Conservation (phyloP, 306 rosid genomes). For the Fragaria ananassa region DNA sequence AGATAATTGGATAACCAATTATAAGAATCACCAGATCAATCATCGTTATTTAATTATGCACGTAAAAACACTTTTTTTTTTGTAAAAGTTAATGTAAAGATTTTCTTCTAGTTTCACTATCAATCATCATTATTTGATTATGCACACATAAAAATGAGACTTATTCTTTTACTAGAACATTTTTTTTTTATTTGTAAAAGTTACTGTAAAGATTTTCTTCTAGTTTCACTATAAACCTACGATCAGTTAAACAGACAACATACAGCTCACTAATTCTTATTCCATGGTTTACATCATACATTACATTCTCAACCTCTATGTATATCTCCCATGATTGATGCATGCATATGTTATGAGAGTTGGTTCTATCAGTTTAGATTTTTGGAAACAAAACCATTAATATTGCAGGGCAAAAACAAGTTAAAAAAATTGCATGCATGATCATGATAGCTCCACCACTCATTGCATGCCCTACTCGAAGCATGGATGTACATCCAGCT, state of each 20-base stretch:
- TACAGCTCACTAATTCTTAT: not conserved
- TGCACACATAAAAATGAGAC: not conserved
- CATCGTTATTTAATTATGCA: not conserved
- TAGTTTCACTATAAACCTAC: not conserved
- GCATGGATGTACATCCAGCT: constrained; percentile 6
- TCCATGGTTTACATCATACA: not conserved
- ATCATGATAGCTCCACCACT: not conserved
- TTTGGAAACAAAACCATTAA: not conserved
- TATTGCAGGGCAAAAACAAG: not conserved
- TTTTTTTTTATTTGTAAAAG: not conserved
- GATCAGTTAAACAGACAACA: not conserved
- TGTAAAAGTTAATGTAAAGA: too few species aligned
- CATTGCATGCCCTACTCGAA: not conserved
- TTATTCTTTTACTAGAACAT: not conserved
- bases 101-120: too few species aligned
- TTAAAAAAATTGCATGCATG: not conserved
- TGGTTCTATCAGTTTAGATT: not conserved
- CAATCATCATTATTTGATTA: not conserved
- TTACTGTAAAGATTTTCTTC: not conserved
- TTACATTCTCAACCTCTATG: not conserved
- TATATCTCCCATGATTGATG: not conserved
- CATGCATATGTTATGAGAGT: not conserved
- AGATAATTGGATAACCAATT: not conserved
- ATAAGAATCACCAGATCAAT: not conserved
- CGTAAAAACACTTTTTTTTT: too few species aligned